Conservation (phyloP, 2,329 filamentous ascomycete genomes). For the Ilyonectria sp. region DNA sequence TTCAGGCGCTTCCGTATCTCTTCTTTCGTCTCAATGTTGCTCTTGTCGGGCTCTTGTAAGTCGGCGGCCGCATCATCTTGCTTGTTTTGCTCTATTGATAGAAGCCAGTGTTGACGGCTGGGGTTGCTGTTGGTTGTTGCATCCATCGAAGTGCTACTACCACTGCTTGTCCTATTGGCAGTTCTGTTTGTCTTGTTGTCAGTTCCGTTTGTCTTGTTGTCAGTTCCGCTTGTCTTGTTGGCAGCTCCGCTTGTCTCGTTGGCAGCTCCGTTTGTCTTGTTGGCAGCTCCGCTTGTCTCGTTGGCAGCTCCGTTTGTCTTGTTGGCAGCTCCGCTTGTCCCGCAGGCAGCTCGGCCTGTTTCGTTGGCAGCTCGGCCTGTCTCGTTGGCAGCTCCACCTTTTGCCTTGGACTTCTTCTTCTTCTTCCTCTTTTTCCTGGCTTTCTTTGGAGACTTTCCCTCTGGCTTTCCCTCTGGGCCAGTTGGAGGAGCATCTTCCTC, state of each 20-base stretch:
- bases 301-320: too few species aligned
- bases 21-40: conserved; percentile 48
- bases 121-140: not conserved
- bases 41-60: conserved; percentile 44
- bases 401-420: conserved; percentile 41
- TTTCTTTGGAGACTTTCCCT: conserved; percentile 24
- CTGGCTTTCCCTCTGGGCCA: not conserved
- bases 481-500: not conserved
- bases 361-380: too few species aligned
- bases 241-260: too few species aligned
- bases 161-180: not conserved
- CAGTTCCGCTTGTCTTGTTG: not conserved
- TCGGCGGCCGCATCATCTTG: not conserved
- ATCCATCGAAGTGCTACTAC: not conserved
- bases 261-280: too few species aligned
- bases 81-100: conserved; percentile 32
- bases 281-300: too few species aligned
- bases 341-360: too few species aligned
- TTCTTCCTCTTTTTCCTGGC: conserved; percentile 44
- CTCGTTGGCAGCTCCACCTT: conserved; percentile 10
- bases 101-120: conserved; percentile 28
- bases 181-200: not conserved
- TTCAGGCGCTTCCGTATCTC: conserved; percentile 48
- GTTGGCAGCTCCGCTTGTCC: too few species aligned
- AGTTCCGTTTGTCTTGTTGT: not conserved